Conservation (phyloP, 2,329 filamentous ascomycete genomes). For the Xylaria sp. region DNA sequence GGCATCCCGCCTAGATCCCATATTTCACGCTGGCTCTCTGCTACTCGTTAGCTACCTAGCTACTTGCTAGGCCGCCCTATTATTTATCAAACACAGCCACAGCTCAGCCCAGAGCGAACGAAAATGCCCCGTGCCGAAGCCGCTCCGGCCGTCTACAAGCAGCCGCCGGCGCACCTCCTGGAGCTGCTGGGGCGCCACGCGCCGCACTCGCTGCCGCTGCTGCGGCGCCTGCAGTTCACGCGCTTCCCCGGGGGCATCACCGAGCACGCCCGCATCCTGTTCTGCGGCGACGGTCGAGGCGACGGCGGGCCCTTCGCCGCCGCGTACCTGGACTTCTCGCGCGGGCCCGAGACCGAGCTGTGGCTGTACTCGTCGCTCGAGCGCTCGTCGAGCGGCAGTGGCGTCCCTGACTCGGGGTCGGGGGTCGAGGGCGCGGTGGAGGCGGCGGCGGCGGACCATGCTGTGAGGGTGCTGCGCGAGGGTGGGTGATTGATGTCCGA, state of each 20-base stretch:
- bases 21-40: no score
- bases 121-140: conserved; percentile 19
- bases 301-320: conserved; percentile 49
- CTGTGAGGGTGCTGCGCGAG: conserved; percentile 4
- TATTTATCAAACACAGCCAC: no score
- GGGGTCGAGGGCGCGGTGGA: conserved; percentile 14
- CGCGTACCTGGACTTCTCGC: conserved; percentile 63
- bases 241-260: conserved; percentile 45
- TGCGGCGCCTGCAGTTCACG: conserved; percentile 65
- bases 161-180: conserved; percentile 44
- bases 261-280: conserved; percentile 47
- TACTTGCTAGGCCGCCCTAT: no score
- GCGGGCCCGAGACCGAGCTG: conserved; percentile 64
- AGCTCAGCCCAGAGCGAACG: no score
- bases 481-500: no score
- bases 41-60: no score
- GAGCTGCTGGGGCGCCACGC: conserved; percentile 52
- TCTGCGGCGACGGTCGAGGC: conserved; percentile 33
- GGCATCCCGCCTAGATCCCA: no score
- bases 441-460: conserved; percentile 16
- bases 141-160: conserved; percentile 36
- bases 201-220: conserved; percentile 61
- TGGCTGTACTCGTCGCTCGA: conserved; percentile 64
- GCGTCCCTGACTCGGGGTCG: no score
- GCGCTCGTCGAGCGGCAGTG: no score